Evolutionary conservation across 2,329 filamentous ascomycete genomes (phyloP), one percentile per base, ranked within the genome.

Genomic region (Exophiala mesophila): DNA sequence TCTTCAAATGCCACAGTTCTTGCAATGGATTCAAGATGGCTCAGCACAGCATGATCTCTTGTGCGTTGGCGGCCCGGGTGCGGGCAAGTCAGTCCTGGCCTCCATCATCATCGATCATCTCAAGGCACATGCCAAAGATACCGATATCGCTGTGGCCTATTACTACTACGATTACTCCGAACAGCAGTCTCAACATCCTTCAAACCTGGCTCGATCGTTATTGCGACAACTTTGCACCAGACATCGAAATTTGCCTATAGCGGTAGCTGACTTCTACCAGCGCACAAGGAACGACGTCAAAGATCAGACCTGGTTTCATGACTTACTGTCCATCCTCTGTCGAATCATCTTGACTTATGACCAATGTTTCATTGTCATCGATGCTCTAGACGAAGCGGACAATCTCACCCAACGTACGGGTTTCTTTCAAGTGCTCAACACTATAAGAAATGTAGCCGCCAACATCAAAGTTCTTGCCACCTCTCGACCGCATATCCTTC

Each of bases 161-260:
- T 55, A 56, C 26, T 63, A 62, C 45, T 61, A 56, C 40, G 58
- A 61, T 45, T 57, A 59, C 41, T 55, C 52, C 15, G 58, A 62
- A 24, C 53, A 53, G 18, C 44, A 55, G 13, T 35, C 46, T 12
- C 58, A 58, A 29, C 47, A 40, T 18, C 39, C 50, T 1, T 36
- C 44, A 7, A 44, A 52, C 7, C 45, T 60, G 9, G 42, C 55
- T 18, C 48, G 53, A 28, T 51, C 50, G 19, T 35, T 63, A 12
- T 46, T 59, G 5, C 50, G 57, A 20, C 60, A 62, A 44, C 40
- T 59, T 15, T 49, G 37, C 26, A 36, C 41, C 7, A 17, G 29
- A 12, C 34, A 36, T n/a, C 17, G 55, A 5, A 45, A 36, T 12
- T 38, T 60, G 17, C 57, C 58, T 16, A 32, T 34, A n/a, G 39